These are phyloP conservation scores for Ilex paraguariensis DNA, from an alignment of 305 asterid species.

Conservation along the genomic window DNA sequence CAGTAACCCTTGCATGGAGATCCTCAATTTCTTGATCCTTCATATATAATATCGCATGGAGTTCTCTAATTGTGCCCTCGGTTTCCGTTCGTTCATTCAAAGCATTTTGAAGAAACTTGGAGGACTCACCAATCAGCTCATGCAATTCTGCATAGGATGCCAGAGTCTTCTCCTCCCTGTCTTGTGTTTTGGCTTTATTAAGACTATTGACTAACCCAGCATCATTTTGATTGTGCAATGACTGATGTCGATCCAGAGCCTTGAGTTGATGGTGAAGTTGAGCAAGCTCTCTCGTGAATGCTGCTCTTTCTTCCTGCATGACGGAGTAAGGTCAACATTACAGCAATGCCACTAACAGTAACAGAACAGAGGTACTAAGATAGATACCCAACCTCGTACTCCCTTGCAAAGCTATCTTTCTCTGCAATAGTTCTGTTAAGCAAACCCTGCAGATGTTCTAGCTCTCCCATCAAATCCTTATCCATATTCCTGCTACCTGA, in stretches of 20 bases:
- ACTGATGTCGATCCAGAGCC: conserved; percentile 31
- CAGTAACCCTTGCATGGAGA: conserved; percentile 53
- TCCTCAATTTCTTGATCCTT: conserved; percentile 63
- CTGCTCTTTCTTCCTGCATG: conserved; percentile 70
- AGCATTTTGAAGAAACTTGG: conserved; percentile 34
- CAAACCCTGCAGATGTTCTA: conserved; percentile 50
- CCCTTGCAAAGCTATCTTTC: conserved; percentile 42
- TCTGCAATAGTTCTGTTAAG: conserved; percentile 53
- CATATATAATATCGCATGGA: conserved; percentile 34
- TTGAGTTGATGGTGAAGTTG: conserved; percentile 43
- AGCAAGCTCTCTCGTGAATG: conserved; percentile 41
- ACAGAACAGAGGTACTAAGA: not conserved
- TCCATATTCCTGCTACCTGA: conserved; percentile 41
- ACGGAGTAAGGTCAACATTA: conserved; percentile 17
- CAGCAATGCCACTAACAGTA: not conserved
- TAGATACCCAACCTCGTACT: conserved; percentile 51
- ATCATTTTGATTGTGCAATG: conserved; percentile 23
- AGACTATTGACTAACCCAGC: conserved; percentile 22
- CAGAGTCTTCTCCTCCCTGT: conserved; percentile 6
- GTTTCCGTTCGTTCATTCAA: conserved; percentile 27
- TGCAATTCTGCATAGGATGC: conserved; percentile 40
- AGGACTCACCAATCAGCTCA: conserved; percentile 56
- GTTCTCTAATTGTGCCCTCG: conserved; percentile 42
- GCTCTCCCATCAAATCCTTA: conserved; percentile 48
- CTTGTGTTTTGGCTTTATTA: conserved; percentile 12